phyloP scores from a whole-genome alignment of 805 yeast genomes.

The Metschnikowia anglica region DNA sequence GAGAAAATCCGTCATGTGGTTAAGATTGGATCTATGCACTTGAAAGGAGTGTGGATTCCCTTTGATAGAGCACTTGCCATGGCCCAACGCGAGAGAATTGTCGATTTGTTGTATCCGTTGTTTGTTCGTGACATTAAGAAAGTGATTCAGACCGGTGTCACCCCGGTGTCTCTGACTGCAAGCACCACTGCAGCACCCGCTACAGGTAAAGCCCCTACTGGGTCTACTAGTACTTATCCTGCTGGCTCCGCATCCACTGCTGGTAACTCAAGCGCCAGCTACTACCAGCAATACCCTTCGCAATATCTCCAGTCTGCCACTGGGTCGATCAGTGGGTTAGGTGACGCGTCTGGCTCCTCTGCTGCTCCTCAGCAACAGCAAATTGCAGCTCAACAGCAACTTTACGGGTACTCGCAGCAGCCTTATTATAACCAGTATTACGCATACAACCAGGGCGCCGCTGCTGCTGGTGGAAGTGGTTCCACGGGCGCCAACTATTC shows the following conservation, averaged over 20 bases:
- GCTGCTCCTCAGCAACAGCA: conserved; percentile 18
- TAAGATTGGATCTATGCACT: conserved; percentile 82
- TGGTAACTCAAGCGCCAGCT: conserved; percentile 11
- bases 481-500: conserved; percentile 17
- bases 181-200: conserved; percentile 9
- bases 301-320: conserved; percentile 17
- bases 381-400: conserved; percentile 17
- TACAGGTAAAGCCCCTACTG: conserved; percentile 9
- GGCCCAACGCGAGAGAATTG: conserved; percentile 74
- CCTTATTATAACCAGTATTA: conserved; percentile 43
- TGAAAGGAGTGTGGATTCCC: conserved; percentile 90
- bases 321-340: conserved; percentile 7
- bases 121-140: conserved; percentile 68
- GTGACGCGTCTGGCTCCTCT: conserved; percentile 11
- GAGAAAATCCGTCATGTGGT: conserved; percentile 79
- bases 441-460: conserved; percentile 37
- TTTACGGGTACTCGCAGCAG: conserved; percentile 22
- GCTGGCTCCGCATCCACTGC: conserved; percentile 5
- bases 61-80: conserved; percentile 77
- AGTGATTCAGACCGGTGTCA: conserved; percentile 47
- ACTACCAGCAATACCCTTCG: conserved; percentile 21
- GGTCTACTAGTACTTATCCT: conserved; percentile 10
- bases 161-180: conserved; percentile 27
- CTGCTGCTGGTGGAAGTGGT: conserved; percentile 11
- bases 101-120: conserved; percentile 32